Evolutionary conservation across 176 grass and related monocot species (phyloP).

Genomic region (Chrysopogon serrulatus): DNA sequence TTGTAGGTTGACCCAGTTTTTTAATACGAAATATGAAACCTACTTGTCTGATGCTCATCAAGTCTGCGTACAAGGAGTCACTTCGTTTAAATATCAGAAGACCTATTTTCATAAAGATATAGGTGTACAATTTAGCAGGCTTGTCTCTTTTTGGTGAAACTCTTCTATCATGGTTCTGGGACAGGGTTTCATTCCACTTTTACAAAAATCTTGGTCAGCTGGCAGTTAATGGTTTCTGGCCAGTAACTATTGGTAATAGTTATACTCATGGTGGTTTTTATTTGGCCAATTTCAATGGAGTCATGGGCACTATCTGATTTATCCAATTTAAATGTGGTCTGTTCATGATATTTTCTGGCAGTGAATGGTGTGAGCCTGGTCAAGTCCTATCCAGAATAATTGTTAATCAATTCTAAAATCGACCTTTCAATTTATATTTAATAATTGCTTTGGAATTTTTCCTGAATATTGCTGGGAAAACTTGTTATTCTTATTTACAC

Average conservation of each 20-base stretch:
- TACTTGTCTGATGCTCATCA: neutral
- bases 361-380: neutral
- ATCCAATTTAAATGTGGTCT: neutral
- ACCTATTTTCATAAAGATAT: constrained; percentile 1
- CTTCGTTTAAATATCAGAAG: neutral
- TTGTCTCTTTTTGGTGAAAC: neutral
- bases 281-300: neutral
- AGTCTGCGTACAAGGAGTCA: neutral
- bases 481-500: neutral
- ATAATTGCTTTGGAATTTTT: neutral
- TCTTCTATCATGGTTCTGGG: neutral
- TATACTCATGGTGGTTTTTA: neutral
- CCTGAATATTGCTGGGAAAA: neutral
- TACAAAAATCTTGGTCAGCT: neutral
- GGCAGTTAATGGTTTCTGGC: neutral
- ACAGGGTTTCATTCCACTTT: neutral
- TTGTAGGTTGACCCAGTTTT: neutral
- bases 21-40: neutral
- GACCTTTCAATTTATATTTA: neutral
- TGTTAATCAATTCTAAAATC: neutral
- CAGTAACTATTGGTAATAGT: neutral
- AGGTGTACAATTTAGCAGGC: neutral
- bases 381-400: neutral
- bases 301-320: neutral
- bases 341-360: neutral